Evolutionary conservation across 2,329 filamentous ascomycete species (phyloP).

Genomic region (Cordyceps javanica): DNA sequence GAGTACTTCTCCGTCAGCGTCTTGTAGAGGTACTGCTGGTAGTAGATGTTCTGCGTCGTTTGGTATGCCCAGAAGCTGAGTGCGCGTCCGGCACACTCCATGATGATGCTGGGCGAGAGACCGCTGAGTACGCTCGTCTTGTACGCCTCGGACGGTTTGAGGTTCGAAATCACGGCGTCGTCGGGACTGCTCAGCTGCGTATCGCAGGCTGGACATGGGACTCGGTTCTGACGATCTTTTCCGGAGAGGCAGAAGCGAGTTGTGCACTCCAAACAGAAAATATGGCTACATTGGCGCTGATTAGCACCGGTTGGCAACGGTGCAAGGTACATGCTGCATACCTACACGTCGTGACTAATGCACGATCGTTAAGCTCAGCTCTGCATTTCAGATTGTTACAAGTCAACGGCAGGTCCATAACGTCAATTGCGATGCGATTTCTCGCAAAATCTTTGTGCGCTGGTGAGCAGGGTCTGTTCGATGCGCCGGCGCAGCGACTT

Average conservation of each 20-base stretch:
- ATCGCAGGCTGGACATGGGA: constrained; percentile 69
- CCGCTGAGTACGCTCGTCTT: constrained; percentile 83
- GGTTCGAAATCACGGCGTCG: constrained; percentile 63
- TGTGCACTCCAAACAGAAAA: constrained; percentile 76
- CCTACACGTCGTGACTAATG: constrained; percentile 88
- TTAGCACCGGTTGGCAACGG: neutral
- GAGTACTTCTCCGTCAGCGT: constrained; percentile 67
- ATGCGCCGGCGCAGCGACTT: neutral
- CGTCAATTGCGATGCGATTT: neutral
- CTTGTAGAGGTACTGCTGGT: constrained; percentile 70
- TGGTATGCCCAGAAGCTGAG: constrained; percentile 86
- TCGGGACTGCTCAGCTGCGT: constrained; percentile 62
- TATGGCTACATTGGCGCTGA: constrained; percentile 51
- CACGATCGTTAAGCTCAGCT: constrained; percentile 58
- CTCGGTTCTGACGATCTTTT: constrained; percentile 27
- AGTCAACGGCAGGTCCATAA: constrained; percentile 69
- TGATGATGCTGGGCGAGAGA: constrained; percentile 70
- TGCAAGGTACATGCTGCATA: constrained; percentile 24
- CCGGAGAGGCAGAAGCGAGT: constrained; percentile 55
- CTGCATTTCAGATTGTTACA: constrained; percentile 81
- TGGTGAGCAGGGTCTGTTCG: neutral
- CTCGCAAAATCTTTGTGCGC: neutral
- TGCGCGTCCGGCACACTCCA: constrained; percentile 78
- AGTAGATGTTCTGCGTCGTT: constrained; percentile 72
- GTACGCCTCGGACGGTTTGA: constrained; percentile 82